Percentiles rank a stretch among this genome's conserved stretches.
Conservation (phyloP, 257 asterid genomes). For the Scutellaria galericulata region DNA sequence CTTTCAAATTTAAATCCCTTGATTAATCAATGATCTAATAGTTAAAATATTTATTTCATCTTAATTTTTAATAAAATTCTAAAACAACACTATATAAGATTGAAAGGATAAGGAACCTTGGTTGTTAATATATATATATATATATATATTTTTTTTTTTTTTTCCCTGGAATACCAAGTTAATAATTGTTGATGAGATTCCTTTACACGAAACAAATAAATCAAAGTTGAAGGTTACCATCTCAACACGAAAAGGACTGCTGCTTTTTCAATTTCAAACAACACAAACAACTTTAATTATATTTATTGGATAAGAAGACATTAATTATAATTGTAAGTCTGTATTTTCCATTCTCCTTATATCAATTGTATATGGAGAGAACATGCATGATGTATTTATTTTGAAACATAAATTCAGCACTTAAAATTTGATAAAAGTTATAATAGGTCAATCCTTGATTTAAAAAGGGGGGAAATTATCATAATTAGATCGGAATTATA, state of each 20-base stretch:
- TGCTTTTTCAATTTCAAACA: conserved; percentile 24
- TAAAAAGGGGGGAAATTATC: background rate
- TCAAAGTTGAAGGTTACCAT: background rate
- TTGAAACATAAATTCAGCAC: background rate
- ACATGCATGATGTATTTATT: background rate
- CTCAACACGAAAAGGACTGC: background rate
- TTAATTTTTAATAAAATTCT: too few relatives aligned
- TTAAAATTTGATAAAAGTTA: background rate
- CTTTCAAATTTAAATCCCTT: too few relatives aligned
- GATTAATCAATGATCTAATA: too few relatives aligned
- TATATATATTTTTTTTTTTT: too few relatives aligned
- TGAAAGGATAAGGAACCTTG: too few relatives aligned
- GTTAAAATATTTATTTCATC: too few relatives aligned
- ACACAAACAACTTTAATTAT: background rate
- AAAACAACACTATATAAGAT: too few relatives aligned
- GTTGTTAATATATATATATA: too few relatives aligned
- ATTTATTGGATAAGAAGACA: too few relatives aligned
- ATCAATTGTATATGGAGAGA: background rate
- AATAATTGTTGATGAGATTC: background rate
- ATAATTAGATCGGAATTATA: background rate
- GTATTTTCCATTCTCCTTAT: too few relatives aligned
- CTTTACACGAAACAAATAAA: background rate
- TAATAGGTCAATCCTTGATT: background rate
- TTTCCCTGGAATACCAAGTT: background rate
- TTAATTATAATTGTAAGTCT: too few relatives aligned